phyloP scores from a whole-genome alignment of 108 stramenopile species.

The Skeletonema potamos region DNA sequence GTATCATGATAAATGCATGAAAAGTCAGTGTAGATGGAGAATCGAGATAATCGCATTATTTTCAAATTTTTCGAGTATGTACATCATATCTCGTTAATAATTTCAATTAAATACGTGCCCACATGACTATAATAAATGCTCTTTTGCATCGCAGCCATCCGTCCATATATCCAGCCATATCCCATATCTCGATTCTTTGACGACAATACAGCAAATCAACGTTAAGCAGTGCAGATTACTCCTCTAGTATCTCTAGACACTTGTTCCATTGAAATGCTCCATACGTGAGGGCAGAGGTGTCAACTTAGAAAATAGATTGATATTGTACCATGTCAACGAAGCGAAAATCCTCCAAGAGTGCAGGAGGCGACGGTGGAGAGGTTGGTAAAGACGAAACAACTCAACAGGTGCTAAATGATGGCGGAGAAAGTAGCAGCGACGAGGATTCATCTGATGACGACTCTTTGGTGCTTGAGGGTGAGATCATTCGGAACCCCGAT shows the following conservation, averaged over 20 bases:
- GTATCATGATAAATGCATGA: too few species aligned
- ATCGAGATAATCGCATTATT: too few species aligned
- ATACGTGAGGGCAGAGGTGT: not conserved
- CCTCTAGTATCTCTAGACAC: too few species aligned
- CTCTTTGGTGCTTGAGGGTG: constrained; percentile 68
- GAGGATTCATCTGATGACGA: constrained; percentile 42
- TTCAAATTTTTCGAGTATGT: too few species aligned
- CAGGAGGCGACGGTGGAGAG: constrained; percentile 8
- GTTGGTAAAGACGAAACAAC: constrained; percentile 15
- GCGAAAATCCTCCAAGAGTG: constrained; percentile 25
- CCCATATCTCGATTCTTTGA: too few species aligned
- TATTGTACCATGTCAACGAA: constrained; percentile 22
- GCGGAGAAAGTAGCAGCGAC: constrained; percentile 16
- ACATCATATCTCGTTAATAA: too few species aligned
- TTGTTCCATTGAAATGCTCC: too few species aligned
- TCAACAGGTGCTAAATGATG: constrained; percentile 9
- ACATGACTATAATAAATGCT: not conserved
- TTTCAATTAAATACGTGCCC: not conserved
- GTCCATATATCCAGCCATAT: too few species aligned
- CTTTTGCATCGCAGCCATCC: constrained; percentile 5
- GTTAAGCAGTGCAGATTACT: too few species aligned
- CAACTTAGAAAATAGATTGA: not conserved
- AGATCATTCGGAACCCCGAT: constrained; percentile 74
- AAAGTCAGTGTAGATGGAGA: too few species aligned
- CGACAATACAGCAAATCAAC: too few species aligned